phyloP scores from a whole-genome alignment of 495 filamentous ascomycete species.

The Penicillium mononematosum region DNA sequence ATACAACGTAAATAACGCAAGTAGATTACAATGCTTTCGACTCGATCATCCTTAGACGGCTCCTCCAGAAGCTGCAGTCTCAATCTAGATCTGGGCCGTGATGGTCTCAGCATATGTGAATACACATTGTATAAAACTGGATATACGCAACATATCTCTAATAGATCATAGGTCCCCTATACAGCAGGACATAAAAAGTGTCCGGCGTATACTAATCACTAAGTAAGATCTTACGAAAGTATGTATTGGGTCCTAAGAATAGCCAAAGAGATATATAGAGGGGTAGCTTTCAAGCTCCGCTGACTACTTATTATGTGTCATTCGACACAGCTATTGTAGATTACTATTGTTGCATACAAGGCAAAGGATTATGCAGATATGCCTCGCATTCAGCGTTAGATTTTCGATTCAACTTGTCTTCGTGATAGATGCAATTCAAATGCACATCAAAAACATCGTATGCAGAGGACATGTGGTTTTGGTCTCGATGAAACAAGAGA shows the following conservation, averaged over 20 bases:
- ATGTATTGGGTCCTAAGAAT: not conserved
- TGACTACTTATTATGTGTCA: not conserved
- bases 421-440: conserved; percentile 22
- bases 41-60: not conserved
- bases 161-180: not conserved
- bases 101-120: not conserved
- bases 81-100: not conserved
- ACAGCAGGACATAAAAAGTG: not conserved
- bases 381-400: not conserved
- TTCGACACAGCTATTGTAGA: not conserved
- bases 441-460: conserved; percentile 19
- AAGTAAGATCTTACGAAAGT: too few species aligned
- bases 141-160: not conserved
- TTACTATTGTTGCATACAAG: not conserved
- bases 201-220: not conserved
- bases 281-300: not conserved
- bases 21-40: too few species aligned
- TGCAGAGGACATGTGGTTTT: conserved; percentile 20
- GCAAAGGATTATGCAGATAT: not conserved
- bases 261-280: not conserved
- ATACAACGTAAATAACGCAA: not conserved
- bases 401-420: conserved; percentile 26
- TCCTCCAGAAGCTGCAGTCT: not conserved
- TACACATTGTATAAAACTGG: not conserved
- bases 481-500: conserved; percentile 4